These are phyloP conservation scores for Quercus rubra DNA, from an alignment of 306 rosid genomes.

Conservation along the genomic window DNA sequence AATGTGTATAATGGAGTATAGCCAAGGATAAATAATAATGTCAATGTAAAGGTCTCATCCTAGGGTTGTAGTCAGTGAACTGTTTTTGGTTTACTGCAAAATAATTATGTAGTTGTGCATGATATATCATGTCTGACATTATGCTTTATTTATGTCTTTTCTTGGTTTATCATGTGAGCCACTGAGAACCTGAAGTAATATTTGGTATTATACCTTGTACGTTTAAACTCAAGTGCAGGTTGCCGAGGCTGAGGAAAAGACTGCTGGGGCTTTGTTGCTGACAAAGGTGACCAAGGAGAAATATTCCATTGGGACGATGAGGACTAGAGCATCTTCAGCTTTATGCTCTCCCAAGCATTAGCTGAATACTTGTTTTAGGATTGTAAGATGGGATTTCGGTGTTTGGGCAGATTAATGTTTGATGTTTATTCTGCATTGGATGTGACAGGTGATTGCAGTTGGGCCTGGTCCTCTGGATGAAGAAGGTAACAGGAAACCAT, in stretches of 20 bases:
- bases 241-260: constrained; percentile 77
- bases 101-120: background rate
- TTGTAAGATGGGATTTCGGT: background rate
- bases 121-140: background rate
- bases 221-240: constrained; percentile 41
- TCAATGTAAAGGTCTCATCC: background rate
- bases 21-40: background rate
- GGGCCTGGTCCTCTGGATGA: constrained; percentile 81
- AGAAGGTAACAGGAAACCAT: constrained; percentile 68
- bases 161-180: background rate
- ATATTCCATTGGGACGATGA: constrained; percentile 80
- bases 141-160: background rate
- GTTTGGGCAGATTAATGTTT: background rate
- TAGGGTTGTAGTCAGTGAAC: background rate
- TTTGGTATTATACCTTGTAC: background rate
- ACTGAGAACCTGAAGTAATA: background rate
- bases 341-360: background rate
- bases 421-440: background rate
- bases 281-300: constrained; percentile 82
- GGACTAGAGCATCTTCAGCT: background rate
- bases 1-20: background rate
- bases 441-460: constrained; percentile 66
- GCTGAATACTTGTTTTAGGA: background rate
- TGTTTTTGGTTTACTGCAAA: background rate
- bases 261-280: constrained; percentile 87